These are phyloP conservation scores for Aspergillus intermedius DNA, from an alignment of 2,329 filamentous ascomycete species.

Conservation along the genomic window DNA sequence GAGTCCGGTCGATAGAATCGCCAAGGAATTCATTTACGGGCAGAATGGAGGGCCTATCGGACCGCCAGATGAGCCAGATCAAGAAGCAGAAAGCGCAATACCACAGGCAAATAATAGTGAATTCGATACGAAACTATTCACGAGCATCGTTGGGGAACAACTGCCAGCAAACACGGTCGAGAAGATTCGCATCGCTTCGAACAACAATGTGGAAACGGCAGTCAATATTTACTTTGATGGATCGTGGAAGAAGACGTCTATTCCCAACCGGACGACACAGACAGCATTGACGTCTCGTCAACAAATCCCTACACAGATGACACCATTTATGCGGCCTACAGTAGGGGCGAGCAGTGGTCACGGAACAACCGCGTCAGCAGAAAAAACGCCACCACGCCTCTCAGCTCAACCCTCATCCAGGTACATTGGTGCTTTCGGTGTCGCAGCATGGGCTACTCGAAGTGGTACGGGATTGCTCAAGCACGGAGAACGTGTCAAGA, in stretches of 20 bases:
- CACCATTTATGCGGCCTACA: neutral
- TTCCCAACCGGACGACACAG: slow-evolving; percentile 5
- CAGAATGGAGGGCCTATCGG: neutral
- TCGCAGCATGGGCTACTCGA: slow-evolving; percentile 82
- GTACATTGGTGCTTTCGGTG: slow-evolving; percentile 89
- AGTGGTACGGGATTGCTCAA: slow-evolving; percentile 70
- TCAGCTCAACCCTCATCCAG: slow-evolving; percentile 47
- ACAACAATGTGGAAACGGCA: slow-evolving; percentile 52
- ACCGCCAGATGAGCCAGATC: no score
- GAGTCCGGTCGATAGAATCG: neutral
- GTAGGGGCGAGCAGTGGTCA: neutral
- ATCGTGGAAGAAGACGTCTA: slow-evolving; percentile 46
- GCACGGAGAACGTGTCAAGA: slow-evolving; percentile 75
- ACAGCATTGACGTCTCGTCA: slow-evolving; percentile 7
- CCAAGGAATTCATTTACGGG: neutral
- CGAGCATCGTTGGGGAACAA: slow-evolving; percentile 51
- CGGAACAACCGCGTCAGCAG: neutral
- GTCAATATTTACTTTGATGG: slow-evolving; percentile 61
- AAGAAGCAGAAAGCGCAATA: neutral
- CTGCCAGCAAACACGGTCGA: slow-evolving; percentile 41
- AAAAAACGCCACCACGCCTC: slow-evolving; percentile 8
- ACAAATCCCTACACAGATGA: neutral
- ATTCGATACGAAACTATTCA: slow-evolving; percentile 52
- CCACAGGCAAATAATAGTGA: slow-evolving; percentile 17
- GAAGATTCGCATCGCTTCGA: slow-evolving; percentile 45